Conservation (phyloP, 2,329 filamentous ascomycete species). For the Aspergillus sp. region DNA sequence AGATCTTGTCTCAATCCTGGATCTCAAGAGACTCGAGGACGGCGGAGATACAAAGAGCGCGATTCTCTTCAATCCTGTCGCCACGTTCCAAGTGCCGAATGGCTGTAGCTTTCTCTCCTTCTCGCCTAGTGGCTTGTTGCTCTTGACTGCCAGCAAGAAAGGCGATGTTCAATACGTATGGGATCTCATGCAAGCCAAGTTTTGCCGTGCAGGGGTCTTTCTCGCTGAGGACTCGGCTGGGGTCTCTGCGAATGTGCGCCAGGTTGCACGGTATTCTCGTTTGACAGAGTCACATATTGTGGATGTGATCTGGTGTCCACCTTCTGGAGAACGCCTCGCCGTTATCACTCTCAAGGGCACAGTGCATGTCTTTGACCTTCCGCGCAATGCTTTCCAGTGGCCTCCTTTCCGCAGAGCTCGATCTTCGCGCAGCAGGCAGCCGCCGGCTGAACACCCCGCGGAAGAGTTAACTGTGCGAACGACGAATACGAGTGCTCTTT, state of each 20-base stretch:
- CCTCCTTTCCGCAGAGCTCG: slow-evolving; percentile 67
- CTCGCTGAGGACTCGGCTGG: slow-evolving; percentile 40
- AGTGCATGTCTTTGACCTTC: slow-evolving; percentile 88
- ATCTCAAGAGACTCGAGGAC: slow-evolving; percentile 50
- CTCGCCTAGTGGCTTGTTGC: slow-evolving; percentile 51
- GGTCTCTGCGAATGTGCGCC: slow-evolving; percentile 63
- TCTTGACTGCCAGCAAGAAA: slow-evolving; percentile 54
- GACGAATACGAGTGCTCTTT: slow-evolving; percentile 56
- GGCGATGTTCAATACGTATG: slow-evolving; percentile 56
- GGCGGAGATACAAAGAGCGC: slow-evolving; percentile 40
- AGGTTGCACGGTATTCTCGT: slow-evolving; percentile 85
- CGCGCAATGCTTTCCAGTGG: slow-evolving; percentile 82
- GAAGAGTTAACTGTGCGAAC: slow-evolving; percentile 54
- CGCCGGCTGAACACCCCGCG: slow-evolving; percentile 49
- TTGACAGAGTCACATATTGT: slow-evolving; percentile 91
- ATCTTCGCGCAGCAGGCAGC: slow-evolving; percentile 40
- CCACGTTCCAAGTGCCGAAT: slow-evolving; percentile 53
- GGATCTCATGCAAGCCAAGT: slow-evolving; percentile 54
- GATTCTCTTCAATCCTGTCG: slow-evolving; percentile 40
- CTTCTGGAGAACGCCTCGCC: slow-evolving; percentile 79
- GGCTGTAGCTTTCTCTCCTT: slow-evolving; percentile 57
- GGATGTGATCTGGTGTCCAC: slow-evolving; percentile 84
- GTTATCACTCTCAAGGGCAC: slow-evolving; percentile 95
- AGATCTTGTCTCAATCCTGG: slow-evolving; percentile 52
- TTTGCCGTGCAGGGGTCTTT: slow-evolving; percentile 46